Base-by-base conservation (phyloP, 257 asterid genomes). In the Solanum tarijense region DNA sequence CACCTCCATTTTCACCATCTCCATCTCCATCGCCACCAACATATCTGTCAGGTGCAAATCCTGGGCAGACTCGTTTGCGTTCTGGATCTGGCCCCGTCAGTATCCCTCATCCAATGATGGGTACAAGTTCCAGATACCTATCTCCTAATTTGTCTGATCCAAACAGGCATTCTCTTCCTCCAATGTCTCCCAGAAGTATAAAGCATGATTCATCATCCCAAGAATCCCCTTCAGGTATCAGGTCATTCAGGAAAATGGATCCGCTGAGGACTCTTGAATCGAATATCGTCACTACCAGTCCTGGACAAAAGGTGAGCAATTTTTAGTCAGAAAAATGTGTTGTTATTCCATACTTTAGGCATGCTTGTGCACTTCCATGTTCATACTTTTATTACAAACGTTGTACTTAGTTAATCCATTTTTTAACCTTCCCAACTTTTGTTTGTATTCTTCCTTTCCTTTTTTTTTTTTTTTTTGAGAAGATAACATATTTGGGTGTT, bases 121-220 rank as follows among this genome's bases (percentile, higher is more conserved):
- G 91, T 29, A 91, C 95, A 93, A 96, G 93, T 85, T 94, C 98
- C 48, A 92, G 95, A 86, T 90, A 93, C 90, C 94, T 94, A 88
- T 96, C 98, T 79, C 98, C 98, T 75, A 97, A 97, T 92, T 88
- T 94, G 52, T 96, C 98, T 8, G 99, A 97, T 89, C 98, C 99
- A 6, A 95, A 90, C 88, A 89, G 98, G 92, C 90, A 91, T 89
- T 92, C 96, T 87, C 99, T 97, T 39, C 99, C 99, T 32, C 99
- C 99, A 72, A 88, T 90, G 83, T 96, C 99, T 88, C 98, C 99
- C 35, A 91, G 94, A 88, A 90, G 92, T 90, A 90, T 92, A 11
- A 96, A 90, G 90, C 90, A 92, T 66, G 98, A 96, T 88, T 93
- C 93, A 27, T 93, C 96, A n/a, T 94, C 98, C 34, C 98, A 97